phyloP scores from a whole-genome alignment of 2,329 filamentous ascomycete genomes.

The Paecilomyces sp. region DNA sequence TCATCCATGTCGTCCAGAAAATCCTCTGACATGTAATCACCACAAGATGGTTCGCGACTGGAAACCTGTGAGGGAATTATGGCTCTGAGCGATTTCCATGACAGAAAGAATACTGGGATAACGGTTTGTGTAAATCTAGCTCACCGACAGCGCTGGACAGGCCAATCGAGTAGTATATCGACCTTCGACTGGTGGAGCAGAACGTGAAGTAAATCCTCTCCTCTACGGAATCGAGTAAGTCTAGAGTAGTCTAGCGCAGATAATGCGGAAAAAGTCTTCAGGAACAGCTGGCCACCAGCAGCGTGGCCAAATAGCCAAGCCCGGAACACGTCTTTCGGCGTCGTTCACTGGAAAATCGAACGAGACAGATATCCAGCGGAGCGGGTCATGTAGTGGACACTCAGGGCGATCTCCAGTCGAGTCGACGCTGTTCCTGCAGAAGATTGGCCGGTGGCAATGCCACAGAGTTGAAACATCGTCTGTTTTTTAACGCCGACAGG shows the following conservation, averaged over 20 bases:
- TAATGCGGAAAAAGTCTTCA: not conserved
- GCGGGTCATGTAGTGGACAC: not conserved
- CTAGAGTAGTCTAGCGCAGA: not conserved
- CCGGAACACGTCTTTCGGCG: not conserved
- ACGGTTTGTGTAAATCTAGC: not conserved
- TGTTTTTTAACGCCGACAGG: not conserved
- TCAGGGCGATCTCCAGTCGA: not conserved
- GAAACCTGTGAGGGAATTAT: not conserved
- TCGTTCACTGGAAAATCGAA: not conserved
- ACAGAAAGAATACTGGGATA: not conserved
- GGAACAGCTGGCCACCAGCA: not conserved
- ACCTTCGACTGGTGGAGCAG: no score
- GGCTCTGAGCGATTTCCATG: not conserved
- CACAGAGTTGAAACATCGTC: not conserved
- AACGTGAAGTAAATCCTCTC: no score
- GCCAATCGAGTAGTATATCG: no score
- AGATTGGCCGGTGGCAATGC: not conserved
- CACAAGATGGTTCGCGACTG: not conserved
- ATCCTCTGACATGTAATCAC: not conserved
- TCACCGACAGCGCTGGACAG: not conserved
- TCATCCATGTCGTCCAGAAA: not conserved
- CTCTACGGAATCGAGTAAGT: no score
- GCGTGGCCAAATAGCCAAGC: not conserved
- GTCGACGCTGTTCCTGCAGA: not conserved
- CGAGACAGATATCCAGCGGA: not conserved